Conservation (phyloP, 345 rosid species). For the Eucalyptus victrix region DNA sequence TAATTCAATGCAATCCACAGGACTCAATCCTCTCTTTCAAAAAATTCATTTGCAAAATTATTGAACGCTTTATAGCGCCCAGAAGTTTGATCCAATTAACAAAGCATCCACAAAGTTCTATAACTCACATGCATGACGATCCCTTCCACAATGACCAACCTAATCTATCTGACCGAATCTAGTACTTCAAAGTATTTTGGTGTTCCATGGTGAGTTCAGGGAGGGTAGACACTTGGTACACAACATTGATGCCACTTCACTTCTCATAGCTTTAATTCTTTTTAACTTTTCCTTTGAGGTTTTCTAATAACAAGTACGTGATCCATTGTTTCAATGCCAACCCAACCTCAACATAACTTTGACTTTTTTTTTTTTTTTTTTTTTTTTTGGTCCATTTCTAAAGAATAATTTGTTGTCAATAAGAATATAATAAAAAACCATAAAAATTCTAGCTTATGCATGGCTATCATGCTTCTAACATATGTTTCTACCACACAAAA, state of each 20-base stretch:
- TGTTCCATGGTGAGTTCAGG: background rate
- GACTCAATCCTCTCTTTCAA: background rate
- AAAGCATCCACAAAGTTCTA: background rate
- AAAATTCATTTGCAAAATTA: background rate
- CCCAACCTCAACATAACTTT: background rate
- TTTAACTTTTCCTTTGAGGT: background rate
- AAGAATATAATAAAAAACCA: background rate
- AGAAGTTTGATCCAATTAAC: background rate
- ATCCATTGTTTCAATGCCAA: background rate
- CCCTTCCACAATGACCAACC: background rate
- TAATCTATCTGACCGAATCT: background rate
- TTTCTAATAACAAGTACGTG: background rate
- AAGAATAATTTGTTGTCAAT: background rate
- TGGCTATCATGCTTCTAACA: background rate
- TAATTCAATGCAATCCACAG: background rate
- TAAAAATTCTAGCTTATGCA: background rate
- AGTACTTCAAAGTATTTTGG: background rate
- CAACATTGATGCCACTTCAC: background rate
- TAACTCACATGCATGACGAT: background rate
- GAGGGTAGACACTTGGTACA: background rate
- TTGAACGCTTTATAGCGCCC: background rate
- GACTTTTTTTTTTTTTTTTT: background rate
- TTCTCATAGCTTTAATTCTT: background rate
- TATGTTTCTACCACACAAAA: background rate
- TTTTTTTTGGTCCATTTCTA: background rate